Evolutionary conservation across 2,329 filamentous ascomycete species (phyloP).

Genomic region (Cordyceps sp.): DNA sequence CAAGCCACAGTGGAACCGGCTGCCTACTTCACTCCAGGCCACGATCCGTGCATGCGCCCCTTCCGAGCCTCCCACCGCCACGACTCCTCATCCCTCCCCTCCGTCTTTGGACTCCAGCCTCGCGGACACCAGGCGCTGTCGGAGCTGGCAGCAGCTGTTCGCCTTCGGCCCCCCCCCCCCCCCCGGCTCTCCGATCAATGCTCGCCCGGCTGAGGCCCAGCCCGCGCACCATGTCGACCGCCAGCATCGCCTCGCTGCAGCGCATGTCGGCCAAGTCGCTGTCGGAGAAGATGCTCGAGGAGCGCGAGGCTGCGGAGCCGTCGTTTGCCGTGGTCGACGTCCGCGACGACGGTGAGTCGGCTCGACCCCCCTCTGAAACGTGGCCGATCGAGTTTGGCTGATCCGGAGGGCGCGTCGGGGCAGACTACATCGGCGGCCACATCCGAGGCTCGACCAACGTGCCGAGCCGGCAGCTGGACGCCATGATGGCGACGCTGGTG

Average conservation of each 20-base stretch:
- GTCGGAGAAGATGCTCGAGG: constrained; percentile 42
- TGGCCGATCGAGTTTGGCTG: no score
- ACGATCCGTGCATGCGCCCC: no score
- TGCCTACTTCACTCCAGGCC: no score
- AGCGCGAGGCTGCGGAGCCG: constrained; percentile 20
- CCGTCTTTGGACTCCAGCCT: no score
- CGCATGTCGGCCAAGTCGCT: constrained; percentile 56
- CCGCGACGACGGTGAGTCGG: constrained; percentile 54
- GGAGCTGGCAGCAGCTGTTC: not conserved
- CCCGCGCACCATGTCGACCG: constrained; percentile 14
- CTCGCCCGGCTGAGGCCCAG: not conserved
- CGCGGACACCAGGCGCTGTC: no score
- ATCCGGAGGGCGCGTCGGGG: no score
- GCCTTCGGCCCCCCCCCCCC: not conserved
- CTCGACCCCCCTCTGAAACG: not conserved
- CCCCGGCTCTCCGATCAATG: not conserved
- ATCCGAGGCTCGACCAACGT: constrained; percentile 64
- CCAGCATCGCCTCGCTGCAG: constrained; percentile 44
- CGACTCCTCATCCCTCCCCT: no score
- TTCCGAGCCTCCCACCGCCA: no score
- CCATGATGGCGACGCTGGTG: constrained; percentile 66
- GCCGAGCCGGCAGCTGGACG: constrained; percentile 57
- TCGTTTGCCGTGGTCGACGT: constrained; percentile 72
- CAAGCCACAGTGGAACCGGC: no score
- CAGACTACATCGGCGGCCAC: constrained; percentile 82